A percentile compares a stretch with the other conserved stretches of the same genome.
phyloP scores from a whole-genome alignment of 2,329 filamentous ascomycete species.

The Verticillium nubilum region DNA sequence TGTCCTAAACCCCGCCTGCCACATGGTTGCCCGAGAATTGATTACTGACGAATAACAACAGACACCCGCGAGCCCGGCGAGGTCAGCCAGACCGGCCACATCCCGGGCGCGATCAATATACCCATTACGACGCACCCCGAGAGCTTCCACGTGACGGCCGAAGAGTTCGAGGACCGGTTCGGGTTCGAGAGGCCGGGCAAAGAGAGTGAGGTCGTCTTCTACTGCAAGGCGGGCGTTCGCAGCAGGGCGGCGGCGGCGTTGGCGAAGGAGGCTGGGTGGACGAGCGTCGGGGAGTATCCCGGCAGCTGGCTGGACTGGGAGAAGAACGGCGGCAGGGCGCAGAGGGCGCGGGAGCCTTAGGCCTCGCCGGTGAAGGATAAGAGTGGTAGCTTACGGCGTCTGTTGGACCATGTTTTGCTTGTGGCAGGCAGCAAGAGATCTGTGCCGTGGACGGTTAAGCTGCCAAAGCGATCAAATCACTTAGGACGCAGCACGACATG shows the following conservation, averaged over 20 bases:
- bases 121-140: slow-evolving; percentile 74
- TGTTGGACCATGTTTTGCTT: too few species aligned
- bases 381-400: too few species aligned
- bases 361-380: too few species aligned
- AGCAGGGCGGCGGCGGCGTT: slow-evolving; percentile 71
- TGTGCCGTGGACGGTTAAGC: too few species aligned
- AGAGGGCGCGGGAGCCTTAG: slow-evolving; percentile 22
- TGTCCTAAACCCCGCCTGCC: too few species aligned
- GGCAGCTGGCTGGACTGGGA: slow-evolving; percentile 84
- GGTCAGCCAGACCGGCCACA: slow-evolving; percentile 58
- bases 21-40: too few species aligned
- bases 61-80: slow-evolving; percentile 72
- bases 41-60: slow-evolving; percentile 14
- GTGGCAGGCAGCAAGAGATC: too few species aligned
- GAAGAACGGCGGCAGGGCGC: slow-evolving; percentile 59
- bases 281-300: slow-evolving; percentile 63
- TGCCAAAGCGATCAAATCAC: too few species aligned
- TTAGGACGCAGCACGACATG: too few species aligned
- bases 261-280: slow-evolving; percentile 72
- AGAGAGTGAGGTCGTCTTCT: slow-evolving; percentile 67
- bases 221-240: slow-evolving; percentile 88
- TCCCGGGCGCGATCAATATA: slow-evolving; percentile 78
- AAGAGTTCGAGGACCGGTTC: slow-evolving; percentile 79
- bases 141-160: slow-evolving; percentile 66
- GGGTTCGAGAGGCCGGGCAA: slow-evolving; percentile 64